These are phyloP conservation scores for Geotrichum cucujoidarum DNA, from an alignment of 1,139 yeast species.

Conservation along the genomic window DNA sequence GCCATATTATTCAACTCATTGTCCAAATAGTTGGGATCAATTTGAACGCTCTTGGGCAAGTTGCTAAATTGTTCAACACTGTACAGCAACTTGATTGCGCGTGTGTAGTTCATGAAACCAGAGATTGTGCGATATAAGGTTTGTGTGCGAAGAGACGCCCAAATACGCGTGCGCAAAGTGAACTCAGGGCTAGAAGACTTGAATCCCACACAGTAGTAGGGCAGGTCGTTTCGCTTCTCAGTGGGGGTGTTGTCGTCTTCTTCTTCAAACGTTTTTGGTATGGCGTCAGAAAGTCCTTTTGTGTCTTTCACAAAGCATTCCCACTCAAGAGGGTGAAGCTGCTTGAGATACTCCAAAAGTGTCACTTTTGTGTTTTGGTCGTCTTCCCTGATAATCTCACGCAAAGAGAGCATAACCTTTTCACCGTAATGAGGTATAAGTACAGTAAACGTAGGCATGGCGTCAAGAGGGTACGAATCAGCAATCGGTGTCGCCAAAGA, in stretches of 20 bases:
- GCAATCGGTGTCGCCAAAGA: constrained; percentile 74
- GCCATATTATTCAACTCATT: constrained; percentile 50
- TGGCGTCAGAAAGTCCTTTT: constrained; percentile 23
- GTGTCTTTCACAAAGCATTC: constrained; percentile 59
- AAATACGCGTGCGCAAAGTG: constrained; percentile 63
- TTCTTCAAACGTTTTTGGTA: constrained; percentile 19
- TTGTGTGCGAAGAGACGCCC: constrained; percentile 79
- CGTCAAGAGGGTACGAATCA: constrained; percentile 62
- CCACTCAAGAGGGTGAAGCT: constrained; percentile 71
- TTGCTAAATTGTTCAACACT: constrained; percentile 47
- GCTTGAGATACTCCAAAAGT: constrained; percentile 67
- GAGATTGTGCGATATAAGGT: constrained; percentile 72
- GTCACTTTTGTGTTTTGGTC: constrained; percentile 58
- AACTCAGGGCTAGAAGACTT: constrained; percentile 57
- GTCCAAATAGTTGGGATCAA: constrained; percentile 34
- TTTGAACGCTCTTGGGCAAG: constrained; percentile 40
- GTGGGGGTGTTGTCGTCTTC: constrained; percentile 18
- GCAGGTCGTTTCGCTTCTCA: constrained; percentile 45
- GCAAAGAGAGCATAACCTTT: constrained; percentile 58
- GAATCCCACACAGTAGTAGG: constrained; percentile 68
- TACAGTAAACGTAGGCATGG: constrained; percentile 83
- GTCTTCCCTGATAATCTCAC: constrained; percentile 63
- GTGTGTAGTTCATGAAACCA: constrained; percentile 67
- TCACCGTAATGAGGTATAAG: constrained; percentile 83
- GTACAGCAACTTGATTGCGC: constrained; percentile 62